Base-by-base conservation (phyloP, 495 filamentous ascomycete genomes). In the Astrothelium subdiscretum region DNA sequence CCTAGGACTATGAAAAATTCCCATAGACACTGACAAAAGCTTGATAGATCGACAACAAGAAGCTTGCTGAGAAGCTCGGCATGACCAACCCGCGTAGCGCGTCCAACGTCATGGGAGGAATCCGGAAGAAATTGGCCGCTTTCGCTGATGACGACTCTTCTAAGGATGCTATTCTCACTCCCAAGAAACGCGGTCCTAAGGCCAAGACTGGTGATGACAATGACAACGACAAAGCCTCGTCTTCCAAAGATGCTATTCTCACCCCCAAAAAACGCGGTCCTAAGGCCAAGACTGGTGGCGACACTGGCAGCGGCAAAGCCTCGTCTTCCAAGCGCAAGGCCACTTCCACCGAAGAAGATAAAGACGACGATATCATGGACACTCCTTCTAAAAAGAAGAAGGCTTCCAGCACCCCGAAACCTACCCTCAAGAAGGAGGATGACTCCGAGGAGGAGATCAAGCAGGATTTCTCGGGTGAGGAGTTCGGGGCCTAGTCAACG, bases 41-140 rank as follows among this genome's bases (percentile, higher is more conserved):
- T 24, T 12, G 5, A 27, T 15, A 73, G 71, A 63, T 73, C 59
- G 68, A 73, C 66, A 70, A 70, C 60, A 64, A 65, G 15, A 71
- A 68, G 59, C 69, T 73, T 11, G 71, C 71, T 31, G 44, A 3
- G 1, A 57, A 62, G 35, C 52, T 61, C 20, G 69, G 67, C 57
- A 70, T 70, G 67, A 62, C 57, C 63, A 83, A 73, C 40, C 75
- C 75, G 54, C 78, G 75, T 58, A 81, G 74, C 57, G 77, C 75
- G 20, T 66, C 70, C 71, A 84, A 71, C 32, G 76, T 73, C 40
- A 24, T 64, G 22, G 51, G 22, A n/a, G 48, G 20, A 20, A 48
- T 10, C 42, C n/a, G n/a, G n/a, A n/a, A n/a, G n/a, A n/a, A n/a
- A n/a, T n/a, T n/a, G n/a, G n/a, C n/a, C n/a, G n/a, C n/a, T n/a